A percentile compares a stretch with the other conserved stretches of the same genome.
Evolutionary conservation across 371 early-diverging fungal genomes (phyloP).

Genomic region (Neoconidiobolus thromboides): DNA sequence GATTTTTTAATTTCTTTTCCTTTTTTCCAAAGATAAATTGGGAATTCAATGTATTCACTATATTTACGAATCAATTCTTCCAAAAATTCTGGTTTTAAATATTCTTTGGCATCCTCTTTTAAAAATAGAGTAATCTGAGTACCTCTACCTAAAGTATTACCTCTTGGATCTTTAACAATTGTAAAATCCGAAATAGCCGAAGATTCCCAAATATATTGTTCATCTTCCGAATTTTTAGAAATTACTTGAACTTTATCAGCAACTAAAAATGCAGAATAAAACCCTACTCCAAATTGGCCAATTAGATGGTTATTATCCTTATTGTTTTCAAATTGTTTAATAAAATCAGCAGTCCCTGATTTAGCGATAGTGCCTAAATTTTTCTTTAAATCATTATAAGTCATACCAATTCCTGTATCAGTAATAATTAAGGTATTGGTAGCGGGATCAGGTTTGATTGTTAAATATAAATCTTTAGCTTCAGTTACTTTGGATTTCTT

Average conservation of each 20-base stretch:
- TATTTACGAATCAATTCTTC: constrained; percentile 57
- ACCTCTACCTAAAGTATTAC: constrained; percentile 63
- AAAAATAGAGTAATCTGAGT: constrained; percentile 78
- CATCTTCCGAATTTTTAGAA: constrained; percentile 65
- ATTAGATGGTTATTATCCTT: constrained; percentile 50
- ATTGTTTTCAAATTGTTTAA: constrained; percentile 40
- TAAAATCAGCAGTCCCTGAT: constrained; percentile 69
- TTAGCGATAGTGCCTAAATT: constrained; percentile 96
- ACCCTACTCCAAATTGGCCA: constrained; percentile 98
- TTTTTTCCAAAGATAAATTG: constrained; percentile 60
- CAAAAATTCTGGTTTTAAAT: constrained; percentile 42
- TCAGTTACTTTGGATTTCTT: constrained; percentile 31
- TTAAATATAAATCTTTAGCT: constrained; percentile 43
- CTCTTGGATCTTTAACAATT: constrained; percentile 70
- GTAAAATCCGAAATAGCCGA: constrained; percentile 55
- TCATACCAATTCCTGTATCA: constrained; percentile 96
- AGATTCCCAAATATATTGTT: constrained; percentile 77
- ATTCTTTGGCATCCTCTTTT: constrained; percentile 73
- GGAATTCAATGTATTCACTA: constrained; percentile 85
- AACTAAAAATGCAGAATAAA: constrained; percentile 84
- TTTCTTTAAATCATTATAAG: constrained; percentile 62
- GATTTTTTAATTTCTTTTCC: constrained; percentile 27
- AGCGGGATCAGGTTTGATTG: constrained; percentile 48
- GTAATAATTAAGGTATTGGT: constrained; percentile 50
- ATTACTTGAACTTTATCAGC: constrained; percentile 93